phyloP scores from a whole-genome alignment of 2,329 filamentous ascomycete species.

The Paecilomyces dactylethromorphus region DNA sequence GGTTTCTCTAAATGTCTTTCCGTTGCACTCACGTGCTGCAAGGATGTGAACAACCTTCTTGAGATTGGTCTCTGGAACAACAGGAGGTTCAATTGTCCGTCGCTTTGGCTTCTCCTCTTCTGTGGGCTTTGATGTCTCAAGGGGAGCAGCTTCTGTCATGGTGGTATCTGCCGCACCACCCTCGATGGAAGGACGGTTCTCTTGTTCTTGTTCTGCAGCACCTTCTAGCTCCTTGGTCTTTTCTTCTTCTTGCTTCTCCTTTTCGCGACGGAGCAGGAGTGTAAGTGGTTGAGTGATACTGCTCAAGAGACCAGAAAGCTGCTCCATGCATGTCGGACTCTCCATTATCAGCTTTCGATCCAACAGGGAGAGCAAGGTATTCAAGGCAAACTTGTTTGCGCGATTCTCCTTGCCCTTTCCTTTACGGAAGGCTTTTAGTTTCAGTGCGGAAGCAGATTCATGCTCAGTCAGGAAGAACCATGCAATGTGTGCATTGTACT shows the following conservation, averaged over 20 bases:
- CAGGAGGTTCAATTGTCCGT: slow-evolving; percentile 66
- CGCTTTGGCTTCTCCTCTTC: slow-evolving; percentile 51
- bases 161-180: slow-evolving; percentile 28
- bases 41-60: slow-evolving; percentile 95
- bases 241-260: slow-evolving; percentile 55
- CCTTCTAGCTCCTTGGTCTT: slow-evolving; percentile 32
- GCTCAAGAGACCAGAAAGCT: slow-evolving; percentile 78
- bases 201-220: slow-evolving; percentile 16
- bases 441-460: slow-evolving; percentile 70
- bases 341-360: slow-evolving; percentile 96
- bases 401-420: slow-evolving; percentile 82
- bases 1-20: slow-evolving; percentile 96
- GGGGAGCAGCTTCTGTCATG: slow-evolving; percentile 29
- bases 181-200: slow-evolving; percentile 19
- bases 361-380: slow-evolving; percentile 77
- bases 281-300: slow-evolving; percentile 83
- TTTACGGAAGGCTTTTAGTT: slow-evolving; percentile 70
- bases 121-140: slow-evolving; percentile 32
- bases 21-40: slow-evolving; percentile 90
- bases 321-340: slow-evolving; percentile 94
- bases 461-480: slow-evolving; percentile 94
- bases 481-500: slow-evolving; percentile 78
- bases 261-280: slow-evolving; percentile 73
- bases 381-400: slow-evolving; percentile 82
- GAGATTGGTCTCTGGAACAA: slow-evolving; percentile 82